Base-by-base conservation (phyloP, 2,329 filamentous ascomycete genomes). In the Fusarium ambrosium region DNA sequence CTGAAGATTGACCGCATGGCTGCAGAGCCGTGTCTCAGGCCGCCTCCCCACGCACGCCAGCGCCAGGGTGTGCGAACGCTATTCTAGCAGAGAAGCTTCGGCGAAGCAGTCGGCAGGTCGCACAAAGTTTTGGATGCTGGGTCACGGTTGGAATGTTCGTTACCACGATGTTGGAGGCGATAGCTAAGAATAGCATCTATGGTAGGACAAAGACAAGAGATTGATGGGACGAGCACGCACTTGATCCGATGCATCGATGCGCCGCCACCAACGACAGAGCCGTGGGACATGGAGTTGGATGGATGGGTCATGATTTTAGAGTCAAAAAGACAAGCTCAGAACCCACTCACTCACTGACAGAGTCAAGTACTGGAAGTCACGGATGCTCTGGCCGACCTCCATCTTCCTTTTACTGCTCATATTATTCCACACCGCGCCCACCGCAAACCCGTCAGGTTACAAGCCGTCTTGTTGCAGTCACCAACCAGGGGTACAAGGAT, bases 351-450 rank as follows among this genome's bases (percentile, higher is more conserved):
- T 34, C 32, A 34, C 32, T 34, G 32, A 34, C 41, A 53, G 10
- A 53, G 18, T 34, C 32, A 34, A 34, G 32, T 2, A 34, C 32
- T 34, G 32, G 32, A 34, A 32, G 18, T 53, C 27, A 32, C 48
- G 27, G 48, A 53, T 32, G 27, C 27, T 51, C 45, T 51, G 45
- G 45, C 24, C 24, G 45, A 29, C 45, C 24, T 18, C 45, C 45
- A 48, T 51, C 61, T 32, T 56, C 61, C 37, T 68, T 32, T 34
- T 34, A 39, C 22, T 69, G 48, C 67, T 36, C 61, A 66, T 65
- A 59, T 65, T 63, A 66, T 78, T 73, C 67, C 73, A 78, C 78
- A 79, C 78, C 78, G 78, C 77, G 66, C 56, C 77, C 76, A 79
- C 78, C 78, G 78, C 68, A 75, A 71, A 64, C 72, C 76, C 69